These are phyloP conservation scores for Diaporthe helianthi DNA, from an alignment of 2,329 filamentous ascomycete species.

Conservation along the genomic window DNA sequence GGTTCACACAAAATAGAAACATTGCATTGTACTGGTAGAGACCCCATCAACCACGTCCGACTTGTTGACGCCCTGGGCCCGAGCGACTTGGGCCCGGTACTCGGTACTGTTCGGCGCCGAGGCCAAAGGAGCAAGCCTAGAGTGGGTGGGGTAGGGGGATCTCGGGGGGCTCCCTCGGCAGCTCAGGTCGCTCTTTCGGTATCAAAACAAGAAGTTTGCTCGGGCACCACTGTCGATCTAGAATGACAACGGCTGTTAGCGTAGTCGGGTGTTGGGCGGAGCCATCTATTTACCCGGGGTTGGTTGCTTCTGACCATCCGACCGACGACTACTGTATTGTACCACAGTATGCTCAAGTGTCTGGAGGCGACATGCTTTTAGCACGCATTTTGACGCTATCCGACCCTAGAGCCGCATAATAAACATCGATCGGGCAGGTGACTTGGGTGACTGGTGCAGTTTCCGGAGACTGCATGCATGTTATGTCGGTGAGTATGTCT, in stretches of 20 bases:
- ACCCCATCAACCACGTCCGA: too few relatives aligned
- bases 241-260: background rate
- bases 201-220: background rate
- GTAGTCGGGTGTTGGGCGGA: background rate
- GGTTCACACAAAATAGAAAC: background rate
- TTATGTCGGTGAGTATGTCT: background rate
- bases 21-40: background rate
- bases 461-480: background rate
- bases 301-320: background rate
- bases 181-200: background rate
- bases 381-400: conserved; percentile 7
- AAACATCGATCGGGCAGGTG: background rate
- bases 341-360: too few relatives aligned
- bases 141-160: too few relatives aligned
- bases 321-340: background rate
- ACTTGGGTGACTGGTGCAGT: background rate
- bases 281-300: too few relatives aligned
- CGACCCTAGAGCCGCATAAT: conserved; percentile 6
- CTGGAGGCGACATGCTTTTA: conserved; percentile 8
- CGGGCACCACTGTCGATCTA: background rate
- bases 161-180: background rate
- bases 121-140: background rate
- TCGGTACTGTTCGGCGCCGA: background rate
- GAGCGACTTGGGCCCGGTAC: too few relatives aligned
- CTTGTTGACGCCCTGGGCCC: too few relatives aligned